A percentile compares a stretch with the other conserved stretches of the same genome.
These are phyloP conservation scores for Penicillium aurantiogriseum DNA, from an alignment of 2,329 filamentous ascomycete species.

Conservation along the genomic window DNA sequence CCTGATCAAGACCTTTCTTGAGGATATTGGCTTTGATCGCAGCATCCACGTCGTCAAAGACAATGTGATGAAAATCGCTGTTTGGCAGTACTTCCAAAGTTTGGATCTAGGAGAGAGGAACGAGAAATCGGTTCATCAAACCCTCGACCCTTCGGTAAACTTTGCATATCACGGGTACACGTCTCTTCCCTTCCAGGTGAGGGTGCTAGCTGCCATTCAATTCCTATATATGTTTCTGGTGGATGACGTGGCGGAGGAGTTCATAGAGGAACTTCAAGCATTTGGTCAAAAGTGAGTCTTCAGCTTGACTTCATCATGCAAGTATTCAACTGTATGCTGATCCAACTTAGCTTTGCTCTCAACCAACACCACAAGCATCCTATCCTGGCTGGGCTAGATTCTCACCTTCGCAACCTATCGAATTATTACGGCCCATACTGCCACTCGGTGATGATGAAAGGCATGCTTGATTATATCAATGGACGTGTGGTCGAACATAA, in stretches of 20 bases:
- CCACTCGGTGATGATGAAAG: slow-evolving; percentile 13
- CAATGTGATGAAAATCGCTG: slow-evolving; percentile 1
- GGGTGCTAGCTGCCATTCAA: slow-evolving; percentile 9
- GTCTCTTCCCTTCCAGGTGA: slow-evolving; percentile 10
- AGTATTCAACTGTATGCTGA: background rate
- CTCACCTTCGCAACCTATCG: slow-evolving; percentile 6
- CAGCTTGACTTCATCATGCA: background rate
- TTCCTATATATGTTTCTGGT: slow-evolving; percentile 16
- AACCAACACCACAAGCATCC: slow-evolving; percentile 5
- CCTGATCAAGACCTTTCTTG: slow-evolving; percentile 11
- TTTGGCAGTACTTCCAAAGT: slow-evolving; percentile 12
- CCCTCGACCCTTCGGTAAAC: slow-evolving; percentile 10
- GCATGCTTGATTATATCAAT: slow-evolving; percentile 11
- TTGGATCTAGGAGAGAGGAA: slow-evolving; percentile 3
- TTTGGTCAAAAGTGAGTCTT: slow-evolving; percentile 14
- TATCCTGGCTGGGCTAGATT: slow-evolving; percentile 4
- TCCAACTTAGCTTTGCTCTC: background rate
- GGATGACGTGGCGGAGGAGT: slow-evolving; percentile 12
- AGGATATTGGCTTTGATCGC: slow-evolving; percentile 11
- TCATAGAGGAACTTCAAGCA: slow-evolving; percentile 8
- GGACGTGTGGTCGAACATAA: slow-evolving; percentile 10
- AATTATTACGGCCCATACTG: slow-evolving; percentile 15
- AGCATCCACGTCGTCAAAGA: slow-evolving; percentile 3
- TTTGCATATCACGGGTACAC: slow-evolving; percentile 8
- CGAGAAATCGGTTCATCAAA: background rate